Conservation (phyloP, 331 rosid species). For the Erythrophleum ivorense region DNA sequence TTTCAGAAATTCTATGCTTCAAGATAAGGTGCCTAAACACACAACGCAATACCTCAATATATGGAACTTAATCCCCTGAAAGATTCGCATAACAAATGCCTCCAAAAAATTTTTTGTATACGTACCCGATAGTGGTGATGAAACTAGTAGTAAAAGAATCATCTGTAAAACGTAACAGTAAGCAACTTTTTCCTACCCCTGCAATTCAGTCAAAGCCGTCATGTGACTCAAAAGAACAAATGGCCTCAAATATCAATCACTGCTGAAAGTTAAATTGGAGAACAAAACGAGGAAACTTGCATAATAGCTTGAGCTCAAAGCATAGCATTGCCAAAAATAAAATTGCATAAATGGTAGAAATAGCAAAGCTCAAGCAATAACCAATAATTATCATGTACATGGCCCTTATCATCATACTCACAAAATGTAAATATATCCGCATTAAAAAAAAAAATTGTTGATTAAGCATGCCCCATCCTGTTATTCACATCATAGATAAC, state of each 20-base stretch:
- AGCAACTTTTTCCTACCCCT: slow-evolving; percentile 52
- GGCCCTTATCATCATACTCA: background rate
- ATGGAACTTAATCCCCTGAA: background rate
- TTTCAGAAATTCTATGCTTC: background rate
- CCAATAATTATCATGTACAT: background rate
- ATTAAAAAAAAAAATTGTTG: background rate
- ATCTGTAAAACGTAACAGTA: slow-evolving; percentile 46
- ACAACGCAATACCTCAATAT: background rate
- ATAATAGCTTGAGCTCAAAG: background rate
- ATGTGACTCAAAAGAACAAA: background rate
- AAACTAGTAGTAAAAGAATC: slow-evolving; percentile 46
- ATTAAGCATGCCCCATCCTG: background rate
- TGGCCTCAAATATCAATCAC: background rate
- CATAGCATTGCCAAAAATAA: background rate
- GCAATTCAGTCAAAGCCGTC: slow-evolving; percentile 25
- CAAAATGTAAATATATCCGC: background rate
- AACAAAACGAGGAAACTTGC: background rate
- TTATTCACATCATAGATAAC: background rate
- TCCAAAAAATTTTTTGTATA: background rate
- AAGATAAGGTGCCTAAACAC: background rate
- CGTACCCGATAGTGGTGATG: slow-evolving; percentile 48
- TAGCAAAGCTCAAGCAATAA: background rate
- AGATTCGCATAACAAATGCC: background rate
- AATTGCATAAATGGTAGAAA: background rate
- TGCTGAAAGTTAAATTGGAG: background rate